Evolutionary conservation across 1,284 basidiomycete genomes (phyloP).

Genomic region (Ustilago shanxiensis): DNA sequence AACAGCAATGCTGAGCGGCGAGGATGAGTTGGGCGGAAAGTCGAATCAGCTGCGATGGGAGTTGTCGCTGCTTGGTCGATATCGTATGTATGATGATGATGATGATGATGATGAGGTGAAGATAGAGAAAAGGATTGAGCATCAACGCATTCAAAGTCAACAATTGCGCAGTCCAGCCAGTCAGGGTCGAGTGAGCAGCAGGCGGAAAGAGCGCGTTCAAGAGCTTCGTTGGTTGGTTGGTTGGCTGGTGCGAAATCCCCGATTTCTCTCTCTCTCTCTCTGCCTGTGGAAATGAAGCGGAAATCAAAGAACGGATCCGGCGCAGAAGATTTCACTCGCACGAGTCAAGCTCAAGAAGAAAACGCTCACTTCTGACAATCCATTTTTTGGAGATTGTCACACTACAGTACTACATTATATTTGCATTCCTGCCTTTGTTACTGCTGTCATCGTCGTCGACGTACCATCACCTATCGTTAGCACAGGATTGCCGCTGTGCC

Average conservation of each 20-base stretch:
- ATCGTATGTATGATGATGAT: not conserved
- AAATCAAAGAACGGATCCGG: constrained; percentile 25
- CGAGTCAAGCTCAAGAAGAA: constrained; percentile 17
- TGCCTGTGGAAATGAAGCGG: not conserved
- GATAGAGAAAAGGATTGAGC: too few relatives aligned
- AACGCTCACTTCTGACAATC: not conserved
- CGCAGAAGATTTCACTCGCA: constrained; percentile 12
- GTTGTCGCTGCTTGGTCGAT: not conserved
- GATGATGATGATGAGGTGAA: constrained; percentile 2
- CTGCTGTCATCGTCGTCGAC: not conserved
- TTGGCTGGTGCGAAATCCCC: constrained; percentile 35
- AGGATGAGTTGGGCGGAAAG: not conserved
- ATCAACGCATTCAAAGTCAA: too few relatives aligned
- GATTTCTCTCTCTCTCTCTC: constrained; percentile 14
- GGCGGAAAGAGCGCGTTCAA: constrained; percentile 1
- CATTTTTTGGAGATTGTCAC: too few relatives aligned
- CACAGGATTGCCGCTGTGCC: not conserved
- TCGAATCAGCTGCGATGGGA: not conserved
- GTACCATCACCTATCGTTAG: not conserved
- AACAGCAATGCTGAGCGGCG: not conserved
- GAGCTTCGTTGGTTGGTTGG: not conserved
- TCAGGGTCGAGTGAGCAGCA: constrained; percentile 10
- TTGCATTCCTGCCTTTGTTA: not conserved
- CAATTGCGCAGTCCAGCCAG: too few relatives aligned
- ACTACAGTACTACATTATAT: too few relatives aligned